phyloP scores from a whole-genome alignment of 129 eudicot genomes.

The Escallonia herrerae region DNA sequence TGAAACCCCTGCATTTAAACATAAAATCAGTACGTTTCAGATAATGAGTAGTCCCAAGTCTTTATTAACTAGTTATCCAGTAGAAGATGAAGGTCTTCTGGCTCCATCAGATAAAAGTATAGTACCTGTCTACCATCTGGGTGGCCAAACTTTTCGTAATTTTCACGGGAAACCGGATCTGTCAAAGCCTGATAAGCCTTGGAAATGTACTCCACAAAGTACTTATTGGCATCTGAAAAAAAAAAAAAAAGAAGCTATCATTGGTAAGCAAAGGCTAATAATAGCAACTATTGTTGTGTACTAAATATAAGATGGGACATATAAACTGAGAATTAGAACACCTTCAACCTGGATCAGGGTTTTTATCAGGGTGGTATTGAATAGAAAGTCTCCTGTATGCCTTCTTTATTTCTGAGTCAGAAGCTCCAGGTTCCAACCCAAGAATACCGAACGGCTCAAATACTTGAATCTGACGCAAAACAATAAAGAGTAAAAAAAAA shows the following conservation, averaged over 20 bases:
- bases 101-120: neutral
- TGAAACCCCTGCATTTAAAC: conserved; percentile 70
- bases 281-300: neutral
- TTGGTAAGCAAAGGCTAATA: neutral
- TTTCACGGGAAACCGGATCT: conserved; percentile 92
- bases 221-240: conserved; percentile 69
- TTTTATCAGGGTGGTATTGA: conserved; percentile 96
- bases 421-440: conserved; percentile 87
- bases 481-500: neutral
- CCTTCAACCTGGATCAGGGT: conserved; percentile 88
- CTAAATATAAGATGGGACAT: neutral
- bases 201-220: conserved; percentile 76
- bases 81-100: no score
- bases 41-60: neutral
- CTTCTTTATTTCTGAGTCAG: conserved; percentile 82
- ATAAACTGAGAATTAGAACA: conserved; percentile 9
- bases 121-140: conserved; percentile 94
- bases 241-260: conserved; percentile 1
- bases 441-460: conserved; percentile 93
- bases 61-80: no score
- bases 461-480: conserved; percentile 49
- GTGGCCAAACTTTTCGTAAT: conserved; percentile 88
- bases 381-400: conserved; percentile 87
- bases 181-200: conserved; percentile 97
- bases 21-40: conserved; percentile 2